Conservation (phyloP, 2,329 filamentous ascomycete genomes). For the Dactylellina parvicollis region DNA sequence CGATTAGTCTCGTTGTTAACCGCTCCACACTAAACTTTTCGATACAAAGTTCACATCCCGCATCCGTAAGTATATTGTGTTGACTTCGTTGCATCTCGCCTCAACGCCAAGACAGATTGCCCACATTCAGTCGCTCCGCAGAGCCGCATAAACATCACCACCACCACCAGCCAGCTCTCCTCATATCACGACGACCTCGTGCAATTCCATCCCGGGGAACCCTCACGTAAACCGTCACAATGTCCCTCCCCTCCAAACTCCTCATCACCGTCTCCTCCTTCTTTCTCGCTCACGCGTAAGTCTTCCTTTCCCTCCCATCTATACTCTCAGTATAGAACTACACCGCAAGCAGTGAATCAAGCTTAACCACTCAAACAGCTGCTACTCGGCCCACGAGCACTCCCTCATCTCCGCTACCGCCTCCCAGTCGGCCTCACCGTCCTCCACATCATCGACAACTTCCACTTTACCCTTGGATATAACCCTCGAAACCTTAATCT, state of each 20-base stretch:
- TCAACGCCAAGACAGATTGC: slow-evolving; percentile 17
- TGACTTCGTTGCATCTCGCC: slow-evolving; percentile 29
- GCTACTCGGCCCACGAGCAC: slow-evolving; percentile 96
- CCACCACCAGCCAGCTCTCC: not conserved
- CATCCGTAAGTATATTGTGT: slow-evolving; percentile 23
- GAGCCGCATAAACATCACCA: slow-evolving; percentile 15
- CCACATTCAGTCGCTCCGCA: not conserved
- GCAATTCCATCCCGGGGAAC: not conserved
- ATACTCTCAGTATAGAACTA: slow-evolving; percentile 52
- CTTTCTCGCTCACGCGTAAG: slow-evolving; percentile 87
- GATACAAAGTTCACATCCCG: not conserved
- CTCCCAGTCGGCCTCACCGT: slow-evolving; percentile 63
- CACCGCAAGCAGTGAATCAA: too few species aligned
- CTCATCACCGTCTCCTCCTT: slow-evolving; percentile 79
- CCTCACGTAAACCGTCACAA: not conserved
- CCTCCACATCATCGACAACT: slow-evolving; percentile 60
- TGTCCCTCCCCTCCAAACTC: slow-evolving; percentile 40
- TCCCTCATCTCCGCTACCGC: slow-evolving; percentile 67
- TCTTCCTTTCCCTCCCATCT: slow-evolving; percentile 55
- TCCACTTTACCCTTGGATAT: slow-evolving; percentile 81
- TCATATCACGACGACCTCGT: not conserved
- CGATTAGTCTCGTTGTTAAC: not conserved
- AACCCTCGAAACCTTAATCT: slow-evolving; percentile 81
- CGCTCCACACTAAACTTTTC: not conserved
- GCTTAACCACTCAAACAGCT: slow-evolving; percentile 67